These are phyloP conservation scores for Kodamaea sp. DNA, from an alignment of 1,139 yeast species.

Conservation along the genomic window DNA sequence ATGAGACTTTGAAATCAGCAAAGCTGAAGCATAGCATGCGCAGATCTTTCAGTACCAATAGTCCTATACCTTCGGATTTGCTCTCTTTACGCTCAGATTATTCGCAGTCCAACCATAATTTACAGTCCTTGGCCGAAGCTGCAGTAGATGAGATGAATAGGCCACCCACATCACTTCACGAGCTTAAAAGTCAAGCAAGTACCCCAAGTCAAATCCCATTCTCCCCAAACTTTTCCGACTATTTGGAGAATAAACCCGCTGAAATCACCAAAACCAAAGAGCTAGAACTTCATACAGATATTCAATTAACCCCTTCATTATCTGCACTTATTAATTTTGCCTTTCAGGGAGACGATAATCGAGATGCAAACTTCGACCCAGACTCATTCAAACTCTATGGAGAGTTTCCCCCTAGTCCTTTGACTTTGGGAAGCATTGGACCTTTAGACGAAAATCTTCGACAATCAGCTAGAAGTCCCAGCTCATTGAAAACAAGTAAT, in stretches of 20 bases:
- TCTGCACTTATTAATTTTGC: slow-evolving; percentile 47
- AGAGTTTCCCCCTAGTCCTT: slow-evolving; percentile 35
- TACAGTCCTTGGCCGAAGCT: slow-evolving; percentile 24
- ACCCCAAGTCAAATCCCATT: slow-evolving; percentile 12
- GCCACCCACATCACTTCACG: slow-evolving; percentile 12
- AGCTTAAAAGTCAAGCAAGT: background rate
- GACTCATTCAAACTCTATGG: slow-evolving; percentile 13
- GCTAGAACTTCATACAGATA: slow-evolving; percentile 12
- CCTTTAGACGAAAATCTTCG: background rate
- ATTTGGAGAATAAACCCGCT: slow-evolving; percentile 8
- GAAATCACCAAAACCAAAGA: background rate
- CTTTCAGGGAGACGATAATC: slow-evolving; percentile 30
- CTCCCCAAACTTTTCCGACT: slow-evolving; percentile 24
- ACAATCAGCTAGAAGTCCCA: slow-evolving; percentile 3
- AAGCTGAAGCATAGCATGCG: slow-evolving; percentile 22
- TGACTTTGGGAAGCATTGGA: slow-evolving; percentile 19
- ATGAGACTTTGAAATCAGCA: slow-evolving; percentile 1
- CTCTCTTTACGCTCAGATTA: slow-evolving; percentile 14
- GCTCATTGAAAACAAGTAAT: background rate
- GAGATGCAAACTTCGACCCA: slow-evolving; percentile 3
- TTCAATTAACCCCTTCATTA: slow-evolving; percentile 42
- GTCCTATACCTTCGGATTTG: slow-evolving; percentile 7
- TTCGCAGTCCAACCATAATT: slow-evolving; percentile 10
- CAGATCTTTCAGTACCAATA: slow-evolving; percentile 16
- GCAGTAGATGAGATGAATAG: slow-evolving; percentile 23